These are phyloP conservation scores for Aspergillus japonicus DNA, from an alignment of 2,329 filamentous ascomycete genomes.

Conservation along the genomic window DNA sequence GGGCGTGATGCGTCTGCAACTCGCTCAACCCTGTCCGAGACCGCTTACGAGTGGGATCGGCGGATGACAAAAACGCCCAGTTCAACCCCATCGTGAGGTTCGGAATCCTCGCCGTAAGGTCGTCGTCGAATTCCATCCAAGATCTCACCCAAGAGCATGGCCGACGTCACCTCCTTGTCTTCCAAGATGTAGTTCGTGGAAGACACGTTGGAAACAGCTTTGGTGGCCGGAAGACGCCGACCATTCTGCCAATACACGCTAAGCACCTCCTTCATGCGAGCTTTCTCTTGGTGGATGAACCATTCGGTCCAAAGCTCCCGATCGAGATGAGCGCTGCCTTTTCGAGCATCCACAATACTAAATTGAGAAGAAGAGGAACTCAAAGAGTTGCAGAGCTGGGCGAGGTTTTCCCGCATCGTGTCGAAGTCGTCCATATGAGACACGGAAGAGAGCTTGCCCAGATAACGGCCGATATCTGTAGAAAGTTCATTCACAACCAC, in stretches of 20 bases:
- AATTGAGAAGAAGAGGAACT: slow-evolving; percentile 42
- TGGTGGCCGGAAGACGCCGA: slow-evolving; percentile 33
- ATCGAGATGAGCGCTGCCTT: slow-evolving; percentile 51
- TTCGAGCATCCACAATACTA: slow-evolving; percentile 51
- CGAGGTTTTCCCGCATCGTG: slow-evolving; percentile 46
- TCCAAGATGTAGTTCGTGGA: slow-evolving; percentile 29
- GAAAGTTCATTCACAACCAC: slow-evolving; percentile 60
- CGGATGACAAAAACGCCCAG: slow-evolving; percentile 52
- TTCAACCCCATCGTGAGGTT: slow-evolving; percentile 47
- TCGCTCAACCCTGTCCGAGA: neutral
- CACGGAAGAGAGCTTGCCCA: slow-evolving; percentile 57
- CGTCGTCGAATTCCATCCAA: slow-evolving; percentile 57
- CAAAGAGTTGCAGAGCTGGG: slow-evolving; percentile 40
- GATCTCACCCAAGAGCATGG: slow-evolving; percentile 59
- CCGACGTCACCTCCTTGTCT: slow-evolving; percentile 50
- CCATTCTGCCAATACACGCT: slow-evolving; percentile 43
- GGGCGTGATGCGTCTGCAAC: neutral
- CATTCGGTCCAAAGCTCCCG: slow-evolving; percentile 60
- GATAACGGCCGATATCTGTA: slow-evolving; percentile 53
- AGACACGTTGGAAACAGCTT: slow-evolving; percentile 23
- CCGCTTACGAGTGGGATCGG: slow-evolving; percentile 33
- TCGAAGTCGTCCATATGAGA: slow-evolving; percentile 56
- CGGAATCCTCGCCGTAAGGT: slow-evolving; percentile 46
- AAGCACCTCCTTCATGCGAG: slow-evolving; percentile 54
- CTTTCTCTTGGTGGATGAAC: slow-evolving; percentile 65